Conservation (phyloP, 345 rosid genomes). For the Citrus maxima region DNA sequence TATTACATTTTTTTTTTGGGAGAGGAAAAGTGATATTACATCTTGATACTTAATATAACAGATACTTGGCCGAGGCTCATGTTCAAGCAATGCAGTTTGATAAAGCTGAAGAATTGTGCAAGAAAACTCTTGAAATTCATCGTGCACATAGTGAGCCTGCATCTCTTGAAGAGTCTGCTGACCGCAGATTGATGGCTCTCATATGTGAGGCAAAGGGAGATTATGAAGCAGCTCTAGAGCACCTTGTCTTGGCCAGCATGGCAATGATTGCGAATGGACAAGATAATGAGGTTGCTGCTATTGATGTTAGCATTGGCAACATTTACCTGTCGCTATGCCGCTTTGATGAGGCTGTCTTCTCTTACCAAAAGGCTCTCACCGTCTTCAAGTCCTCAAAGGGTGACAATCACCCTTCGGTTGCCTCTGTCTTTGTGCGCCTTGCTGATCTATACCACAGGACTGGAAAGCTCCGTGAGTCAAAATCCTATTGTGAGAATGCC, state of each 20-base stretch:
- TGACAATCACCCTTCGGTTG: conserved; percentile 90
- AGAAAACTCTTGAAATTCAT: conserved; percentile 92
- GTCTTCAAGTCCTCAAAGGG: conserved; percentile 95
- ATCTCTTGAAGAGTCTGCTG: conserved; percentile 95
- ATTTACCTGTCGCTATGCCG: conserved; percentile 85
- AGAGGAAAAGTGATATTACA: no score
- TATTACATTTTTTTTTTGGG: not conserved
- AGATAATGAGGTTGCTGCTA: conserved; percentile 90
- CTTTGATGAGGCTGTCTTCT: conserved; percentile 93
- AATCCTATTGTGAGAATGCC: conserved; percentile 92
- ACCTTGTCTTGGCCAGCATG: conserved; percentile 98
- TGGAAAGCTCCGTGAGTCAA: conserved; percentile 92
- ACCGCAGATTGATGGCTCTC: conserved; percentile 91
- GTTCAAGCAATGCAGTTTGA: conserved; percentile 99
- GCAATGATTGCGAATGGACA: conserved; percentile 96
- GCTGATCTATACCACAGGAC: conserved; percentile 97
- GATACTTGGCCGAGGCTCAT: conserved; percentile 96
- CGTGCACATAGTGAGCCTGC: conserved; percentile 97
- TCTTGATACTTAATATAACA: conserved; percentile 26
- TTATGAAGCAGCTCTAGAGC: conserved; percentile 87
- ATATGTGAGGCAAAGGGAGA: conserved; percentile 95
- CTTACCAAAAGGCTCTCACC: conserved; percentile 98
- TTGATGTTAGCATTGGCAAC: conserved; percentile 95
- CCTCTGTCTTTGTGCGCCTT: conserved; percentile 86
- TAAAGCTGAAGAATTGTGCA: conserved; percentile 91